Conservation (phyloP, 73 alveolate genomes). For the Symbiodinium pilosum region DNA sequence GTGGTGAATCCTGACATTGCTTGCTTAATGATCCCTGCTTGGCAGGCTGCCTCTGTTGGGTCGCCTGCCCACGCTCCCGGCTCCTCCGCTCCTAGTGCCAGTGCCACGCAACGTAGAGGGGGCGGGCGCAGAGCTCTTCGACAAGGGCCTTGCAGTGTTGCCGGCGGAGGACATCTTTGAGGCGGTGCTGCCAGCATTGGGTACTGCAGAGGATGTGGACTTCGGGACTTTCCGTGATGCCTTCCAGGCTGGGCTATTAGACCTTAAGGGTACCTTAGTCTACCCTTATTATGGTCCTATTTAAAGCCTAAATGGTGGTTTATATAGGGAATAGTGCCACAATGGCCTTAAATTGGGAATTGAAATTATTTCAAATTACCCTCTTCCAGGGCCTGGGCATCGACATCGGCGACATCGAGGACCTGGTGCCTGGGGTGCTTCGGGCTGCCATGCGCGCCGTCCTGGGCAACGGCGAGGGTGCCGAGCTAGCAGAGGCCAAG, state of each 20-base stretch:
- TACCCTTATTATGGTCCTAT: no score
- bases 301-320: no score
- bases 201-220: background rate
- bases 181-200: background rate
- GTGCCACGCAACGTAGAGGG: background rate
- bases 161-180: background rate
- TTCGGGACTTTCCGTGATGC: slow-evolving; percentile 3
- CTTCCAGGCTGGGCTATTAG: no score
- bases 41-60: background rate
- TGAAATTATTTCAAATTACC: no score
- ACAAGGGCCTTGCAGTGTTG: background rate
- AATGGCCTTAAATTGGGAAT: no score
- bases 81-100: background rate
- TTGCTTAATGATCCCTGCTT: no score
- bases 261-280: no score
- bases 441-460: background rate
- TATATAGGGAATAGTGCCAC: no score
- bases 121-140: background rate
- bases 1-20: no score
- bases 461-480: background rate
- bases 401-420: background rate
- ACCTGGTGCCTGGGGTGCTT: background rate
- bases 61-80: slow-evolving; percentile 7
- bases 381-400: background rate
- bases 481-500: background rate